Evolutionary conservation across 345 rosid species (phyloP).

Genomic region (Pugionium cornutum): DNA sequence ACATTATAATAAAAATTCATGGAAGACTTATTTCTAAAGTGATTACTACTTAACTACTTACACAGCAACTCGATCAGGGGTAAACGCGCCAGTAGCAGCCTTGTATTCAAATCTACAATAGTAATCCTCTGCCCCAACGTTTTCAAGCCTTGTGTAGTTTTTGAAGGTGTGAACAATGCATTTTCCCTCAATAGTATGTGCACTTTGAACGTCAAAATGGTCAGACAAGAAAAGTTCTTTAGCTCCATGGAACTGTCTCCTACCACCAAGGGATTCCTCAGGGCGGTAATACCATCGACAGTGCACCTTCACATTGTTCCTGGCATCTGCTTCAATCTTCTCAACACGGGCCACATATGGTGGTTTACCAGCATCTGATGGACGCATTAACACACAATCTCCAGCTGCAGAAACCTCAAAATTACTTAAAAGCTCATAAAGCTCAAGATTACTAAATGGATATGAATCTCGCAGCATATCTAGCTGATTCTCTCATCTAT

Average conservation of each 20-base stretch:
- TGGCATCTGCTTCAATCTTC: slow-evolving; percentile 75
- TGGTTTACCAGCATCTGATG: slow-evolving; percentile 72
- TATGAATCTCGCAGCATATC: not conserved
- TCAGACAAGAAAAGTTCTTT: slow-evolving; percentile 81
- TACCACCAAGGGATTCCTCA: slow-evolving; percentile 85
- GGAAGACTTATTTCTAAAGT: not conserved
- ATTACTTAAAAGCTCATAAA: slow-evolving; percentile 24
- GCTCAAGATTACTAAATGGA: not conserved
- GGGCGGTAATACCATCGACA: slow-evolving; percentile 87
- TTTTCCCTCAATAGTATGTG: slow-evolving; percentile 81
- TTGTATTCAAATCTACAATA: slow-evolving; percentile 80
- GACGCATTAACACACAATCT: slow-evolving; percentile 85
- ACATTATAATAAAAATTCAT: not conserved
- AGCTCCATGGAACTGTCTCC: slow-evolving; percentile 85
- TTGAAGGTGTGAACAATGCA: slow-evolving; percentile 82
- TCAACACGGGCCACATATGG: slow-evolving; percentile 82
- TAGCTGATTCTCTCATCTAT: too few relatives aligned
- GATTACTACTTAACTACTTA: slow-evolving; percentile 42
- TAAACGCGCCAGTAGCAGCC: slow-evolving; percentile 79
- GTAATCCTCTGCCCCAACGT: slow-evolving; percentile 84
- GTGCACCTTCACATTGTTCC: slow-evolving; percentile 73
- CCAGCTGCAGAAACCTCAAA: slow-evolving; percentile 50
- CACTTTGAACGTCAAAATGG: slow-evolving; percentile 75
- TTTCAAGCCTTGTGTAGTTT: slow-evolving; percentile 78
- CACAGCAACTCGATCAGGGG: slow-evolving; percentile 89